Base-by-base conservation (phyloP, 2,329 filamentous ascomycete species). In the Alternaria novae-zelandiae region DNA sequence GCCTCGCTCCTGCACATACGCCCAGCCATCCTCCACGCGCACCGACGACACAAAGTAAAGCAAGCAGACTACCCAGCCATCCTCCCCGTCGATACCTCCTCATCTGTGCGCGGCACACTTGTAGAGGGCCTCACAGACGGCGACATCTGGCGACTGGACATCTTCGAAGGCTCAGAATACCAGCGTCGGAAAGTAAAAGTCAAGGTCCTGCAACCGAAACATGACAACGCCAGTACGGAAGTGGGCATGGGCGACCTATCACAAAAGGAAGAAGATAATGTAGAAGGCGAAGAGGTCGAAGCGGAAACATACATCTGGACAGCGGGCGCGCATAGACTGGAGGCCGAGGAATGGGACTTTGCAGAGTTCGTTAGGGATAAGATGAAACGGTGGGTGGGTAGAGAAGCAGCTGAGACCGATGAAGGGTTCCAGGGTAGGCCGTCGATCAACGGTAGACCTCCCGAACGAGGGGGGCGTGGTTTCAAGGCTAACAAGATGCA, bases 321-420 rank as follows among this genome's bases (percentile, higher is more conserved):
- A 66, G 79, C 83, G 15, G 70, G 79, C 47, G 64, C 73, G 49
- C 64, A 82, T 10, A 61, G 80, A 0, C 81, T 98, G 17, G 93
- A 97, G 78, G 83, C 87, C 30, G 80, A 83, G 21, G 94, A 97
- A 78, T 98, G 95, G 95, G 92, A 97, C 78, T 96, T 94, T 81
- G 89, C 90, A 51, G 88, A 91, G 66, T 98, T 97, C 77, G 88
- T 90, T 65, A 84, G 85, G 71, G 90, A 96, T 65, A 97, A 94
- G 83, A 83, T 91, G 85, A 74, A 79, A 53, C 82, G 82, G 69
- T 90, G 89, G 89, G 82, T 85, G 63, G 85, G 78, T 4, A 45
- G 83, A 12, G 70, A 67, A 26, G 78, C 73, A 0, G 77, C 77
- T 30, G 82, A 83, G 64, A 81, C 78, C 17, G 82, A 85, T 61